phyloP scores from a whole-genome alignment of 2,329 filamentous ascomycete species.

The Venturia aucupariae region DNA sequence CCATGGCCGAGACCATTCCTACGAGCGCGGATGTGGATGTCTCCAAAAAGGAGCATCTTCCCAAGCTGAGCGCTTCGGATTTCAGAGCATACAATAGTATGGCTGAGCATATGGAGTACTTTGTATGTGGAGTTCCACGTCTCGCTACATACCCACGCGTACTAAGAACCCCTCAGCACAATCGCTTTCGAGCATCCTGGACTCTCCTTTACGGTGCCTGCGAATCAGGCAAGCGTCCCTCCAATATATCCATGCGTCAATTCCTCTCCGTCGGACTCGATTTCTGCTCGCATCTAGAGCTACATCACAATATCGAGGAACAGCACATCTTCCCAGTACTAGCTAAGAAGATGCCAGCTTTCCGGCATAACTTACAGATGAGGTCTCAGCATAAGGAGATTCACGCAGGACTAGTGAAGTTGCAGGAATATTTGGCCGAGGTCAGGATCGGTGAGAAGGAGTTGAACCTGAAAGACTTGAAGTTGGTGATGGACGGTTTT shows the following conservation, averaged over 20 bases:
- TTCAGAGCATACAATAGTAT: conserved; percentile 64
- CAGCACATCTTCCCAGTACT: conserved; percentile 69
- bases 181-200: conserved; percentile 68
- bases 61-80: conserved; percentile 56
- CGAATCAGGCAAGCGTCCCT: conserved; percentile 47
- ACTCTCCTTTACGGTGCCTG: conserved; percentile 60
- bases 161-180: conserved; percentile 47
- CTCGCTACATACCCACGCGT: conserved; percentile 17
- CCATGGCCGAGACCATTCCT: neutral
- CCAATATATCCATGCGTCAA: conserved; percentile 55
- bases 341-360: conserved; percentile 70
- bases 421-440: conserved; percentile 55
- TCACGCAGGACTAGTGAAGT: conserved; percentile 61
- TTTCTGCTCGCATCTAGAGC: conserved; percentile 60
- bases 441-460: conserved; percentile 56
- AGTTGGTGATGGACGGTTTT: conserved; percentile 66
- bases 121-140: conserved; percentile 40
- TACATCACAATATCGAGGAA: conserved; percentile 81
- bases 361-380: conserved; percentile 45
- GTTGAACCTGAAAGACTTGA: conserved; percentile 49
- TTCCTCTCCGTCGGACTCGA: conserved; percentile 61
- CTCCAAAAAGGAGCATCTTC: conserved; percentile 34
- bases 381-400: conserved; percentile 65
- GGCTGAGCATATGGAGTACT: conserved; percentile 66
- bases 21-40: conserved; percentile 2